Evolutionary conservation across 1,139 yeast species (phyloP).

Genomic region (Kodamaea anthophila): DNA sequence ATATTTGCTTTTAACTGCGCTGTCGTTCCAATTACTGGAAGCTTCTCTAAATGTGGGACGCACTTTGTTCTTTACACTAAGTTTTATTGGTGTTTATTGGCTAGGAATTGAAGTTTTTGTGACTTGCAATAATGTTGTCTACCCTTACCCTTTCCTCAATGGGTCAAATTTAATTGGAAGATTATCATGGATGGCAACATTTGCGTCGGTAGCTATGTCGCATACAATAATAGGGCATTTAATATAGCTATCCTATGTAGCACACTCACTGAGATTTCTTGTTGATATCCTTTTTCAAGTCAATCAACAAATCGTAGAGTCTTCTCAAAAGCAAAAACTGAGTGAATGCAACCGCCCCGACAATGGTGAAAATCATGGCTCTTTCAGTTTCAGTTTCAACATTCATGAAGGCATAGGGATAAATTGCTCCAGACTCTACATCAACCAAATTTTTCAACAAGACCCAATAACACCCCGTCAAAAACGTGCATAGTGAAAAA

Average conservation of each 20-base stretch:
- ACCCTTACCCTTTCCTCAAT: slow-evolving; percentile 19
- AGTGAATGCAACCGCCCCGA: slow-evolving; percentile 41
- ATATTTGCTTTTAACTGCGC: slow-evolving; percentile 9
- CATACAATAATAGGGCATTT: too few species aligned
- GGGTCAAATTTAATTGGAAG: slow-evolving; percentile 7
- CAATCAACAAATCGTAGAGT: slow-evolving; percentile 20
- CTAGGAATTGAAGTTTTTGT: slow-evolving; percentile 8
- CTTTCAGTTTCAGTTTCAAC: slow-evolving; percentile 40
- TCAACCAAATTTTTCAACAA: slow-evolving; percentile 45
- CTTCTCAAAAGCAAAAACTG: slow-evolving; percentile 26
- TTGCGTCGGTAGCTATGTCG: slow-evolving; percentile 5
- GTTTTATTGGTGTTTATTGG: slow-evolving; percentile 6
- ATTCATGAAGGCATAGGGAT: slow-evolving; percentile 65
- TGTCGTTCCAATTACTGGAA: slow-evolving; percentile 9
- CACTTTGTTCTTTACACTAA: slow-evolving; percentile 2
- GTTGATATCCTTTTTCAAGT: slow-evolving; percentile 2
- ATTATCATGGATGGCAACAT: slow-evolving; percentile 8
- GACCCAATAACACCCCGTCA: slow-evolving; percentile 49
- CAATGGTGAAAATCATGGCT: slow-evolving; percentile 41
- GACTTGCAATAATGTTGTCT: slow-evolving; percentile 10
- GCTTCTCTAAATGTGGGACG: too few species aligned
- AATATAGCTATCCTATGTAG: too few species aligned
- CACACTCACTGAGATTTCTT: too few species aligned
- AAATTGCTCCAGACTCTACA: slow-evolving; percentile 36
- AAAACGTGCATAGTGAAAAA: slow-evolving; percentile 26